phyloP scores from a whole-genome alignment of 352 stramenopile genomes.

The Pythium utonaiense region DNA sequence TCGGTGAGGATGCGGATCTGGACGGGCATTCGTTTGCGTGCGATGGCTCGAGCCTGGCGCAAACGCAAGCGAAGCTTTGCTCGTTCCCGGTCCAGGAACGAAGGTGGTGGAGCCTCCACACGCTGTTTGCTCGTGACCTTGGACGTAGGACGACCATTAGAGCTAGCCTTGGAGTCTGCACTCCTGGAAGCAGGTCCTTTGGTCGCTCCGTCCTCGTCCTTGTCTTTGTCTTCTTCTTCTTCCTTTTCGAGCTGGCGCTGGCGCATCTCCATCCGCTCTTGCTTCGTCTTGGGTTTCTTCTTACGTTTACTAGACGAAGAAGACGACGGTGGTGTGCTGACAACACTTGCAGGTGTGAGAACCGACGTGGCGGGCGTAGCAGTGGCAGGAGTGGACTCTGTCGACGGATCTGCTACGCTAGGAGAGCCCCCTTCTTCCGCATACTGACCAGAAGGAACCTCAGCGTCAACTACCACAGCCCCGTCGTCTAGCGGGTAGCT shows the following conservation, averaged over 20 bases:
- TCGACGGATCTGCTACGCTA: not conserved
- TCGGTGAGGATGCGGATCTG: constrained; percentile 67
- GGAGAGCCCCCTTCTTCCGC: not conserved
- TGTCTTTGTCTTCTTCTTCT: not conserved
- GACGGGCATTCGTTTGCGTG: constrained; percentile 53
- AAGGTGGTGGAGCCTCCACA: constrained; percentile 4
- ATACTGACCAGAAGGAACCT: not conserved
- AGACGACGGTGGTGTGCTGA: not conserved
- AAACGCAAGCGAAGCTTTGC: constrained; percentile 55
- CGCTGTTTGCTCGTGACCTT: not conserved
- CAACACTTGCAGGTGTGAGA: not conserved
- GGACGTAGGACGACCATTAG: too few relatives aligned
- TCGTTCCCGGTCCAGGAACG: constrained; percentile 53
- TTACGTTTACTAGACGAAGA: constrained; percentile 4
- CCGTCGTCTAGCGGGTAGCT: not conserved
- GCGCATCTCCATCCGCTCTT: constrained; percentile 49
- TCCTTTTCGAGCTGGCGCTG: constrained; percentile 56
- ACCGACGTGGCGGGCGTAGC: not conserved
- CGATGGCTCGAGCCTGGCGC: constrained; percentile 45
- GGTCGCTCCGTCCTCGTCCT: not conserved
- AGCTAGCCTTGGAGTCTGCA: too few relatives aligned
- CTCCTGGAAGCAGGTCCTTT: not conserved
- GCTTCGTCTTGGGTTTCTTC: constrained; percentile 38
- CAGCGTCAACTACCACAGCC: not conserved
- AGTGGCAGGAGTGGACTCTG: not conserved